phyloP scores from a whole-genome alignment of 176 grass and related monocot species.

The sorghum (Sorghum bicolor) region DNA sequence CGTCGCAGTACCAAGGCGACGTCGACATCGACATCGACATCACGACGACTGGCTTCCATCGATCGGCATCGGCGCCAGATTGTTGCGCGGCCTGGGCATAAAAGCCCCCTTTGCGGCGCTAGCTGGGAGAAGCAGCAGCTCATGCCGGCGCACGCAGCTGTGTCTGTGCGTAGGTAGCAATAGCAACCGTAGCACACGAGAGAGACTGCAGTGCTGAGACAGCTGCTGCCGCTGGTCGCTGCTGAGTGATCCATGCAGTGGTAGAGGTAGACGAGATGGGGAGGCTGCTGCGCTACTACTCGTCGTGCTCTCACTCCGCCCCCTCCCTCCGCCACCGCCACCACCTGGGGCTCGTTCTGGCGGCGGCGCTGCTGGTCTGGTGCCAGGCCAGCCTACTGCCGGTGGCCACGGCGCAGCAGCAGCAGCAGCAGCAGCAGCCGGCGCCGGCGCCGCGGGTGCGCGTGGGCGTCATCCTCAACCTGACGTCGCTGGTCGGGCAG shows the following conservation, averaged over 20 bases:
- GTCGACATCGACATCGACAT: not conserved
- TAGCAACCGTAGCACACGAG: too few species aligned
- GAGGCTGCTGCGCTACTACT: not conserved
- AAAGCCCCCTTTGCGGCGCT: too few species aligned
- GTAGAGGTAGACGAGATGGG: not conserved
- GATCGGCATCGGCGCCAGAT: too few species aligned
- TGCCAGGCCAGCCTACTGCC: not conserved
- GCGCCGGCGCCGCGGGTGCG: not conserved
- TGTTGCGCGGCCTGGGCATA: too few species aligned
- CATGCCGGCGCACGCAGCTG: too few species aligned
- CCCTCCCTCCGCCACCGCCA: not conserved
- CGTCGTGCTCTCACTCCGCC: too few species aligned
- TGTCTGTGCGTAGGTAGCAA: too few species aligned
- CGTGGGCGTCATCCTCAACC: slow-evolving; percentile 58
- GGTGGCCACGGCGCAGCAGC: slow-evolving; percentile 36
- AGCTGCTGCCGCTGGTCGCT: too few species aligned
- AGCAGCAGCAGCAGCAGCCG: not conserved
- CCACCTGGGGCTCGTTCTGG: not conserved
- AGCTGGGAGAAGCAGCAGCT: too few species aligned
- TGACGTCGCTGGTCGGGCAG: not conserved
- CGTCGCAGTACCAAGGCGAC: not conserved
- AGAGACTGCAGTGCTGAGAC: too few species aligned
- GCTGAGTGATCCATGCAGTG: not conserved
- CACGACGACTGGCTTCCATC: not conserved
- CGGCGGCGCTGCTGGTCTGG: not conserved